A percentile compares a stretch with the other conserved stretches of the same genome.
Conservation (phyloP, 2,329 filamentous ascomycete species). For the Pseudophaeomoniella oleicola region DNA sequence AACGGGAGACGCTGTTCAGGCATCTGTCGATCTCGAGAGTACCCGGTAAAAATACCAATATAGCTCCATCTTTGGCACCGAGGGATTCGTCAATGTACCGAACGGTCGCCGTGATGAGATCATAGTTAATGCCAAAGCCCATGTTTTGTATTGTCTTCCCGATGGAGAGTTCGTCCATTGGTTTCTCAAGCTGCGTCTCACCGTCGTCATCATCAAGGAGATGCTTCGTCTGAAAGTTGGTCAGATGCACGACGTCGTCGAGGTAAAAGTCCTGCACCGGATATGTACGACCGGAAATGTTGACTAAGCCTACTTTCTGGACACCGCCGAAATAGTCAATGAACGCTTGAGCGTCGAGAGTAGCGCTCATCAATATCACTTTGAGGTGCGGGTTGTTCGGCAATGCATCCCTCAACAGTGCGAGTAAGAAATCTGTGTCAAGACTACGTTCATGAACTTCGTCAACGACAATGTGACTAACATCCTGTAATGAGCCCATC, state of each 20-base stretch:
- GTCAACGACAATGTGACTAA: conserved; percentile 90
- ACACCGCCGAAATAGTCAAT: conserved; percentile 65
- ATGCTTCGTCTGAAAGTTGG: conserved; percentile 41
- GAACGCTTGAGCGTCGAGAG: conserved; percentile 77
- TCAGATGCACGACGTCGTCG: conserved; percentile 72
- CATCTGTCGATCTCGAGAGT: conserved; percentile 81
- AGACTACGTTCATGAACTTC: conserved; percentile 93
- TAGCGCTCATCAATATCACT: conserved; percentile 91
- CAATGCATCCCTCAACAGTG: conserved; percentile 71
- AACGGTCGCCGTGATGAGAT: conserved; percentile 67
- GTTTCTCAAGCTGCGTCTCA: conserved; percentile 11
- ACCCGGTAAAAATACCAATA: conserved; percentile 90
- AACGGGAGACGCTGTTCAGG: conserved; percentile 50
- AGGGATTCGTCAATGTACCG: conserved; percentile 69
- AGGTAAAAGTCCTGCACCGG: conserved; percentile 83
- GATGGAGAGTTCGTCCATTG: conserved; percentile 29
- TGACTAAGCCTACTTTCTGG: conserved; percentile 60
- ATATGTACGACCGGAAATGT: conserved; percentile 79
- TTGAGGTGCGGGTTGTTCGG: conserved; percentile 63
- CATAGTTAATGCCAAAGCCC: conserved; percentile 82
- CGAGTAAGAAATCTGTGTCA: conserved; percentile 87
- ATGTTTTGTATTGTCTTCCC: conserved; percentile 58
- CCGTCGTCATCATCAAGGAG: conserved; percentile 25
- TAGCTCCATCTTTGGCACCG: conserved; percentile 60
- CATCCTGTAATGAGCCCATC: conserved; percentile 68